A percentile compares a stretch with the other conserved stretches of the same genome.
These are phyloP conservation scores for Moringa oleifera DNA, from an alignment of 345 rosid species.

Conservation along the genomic window DNA sequence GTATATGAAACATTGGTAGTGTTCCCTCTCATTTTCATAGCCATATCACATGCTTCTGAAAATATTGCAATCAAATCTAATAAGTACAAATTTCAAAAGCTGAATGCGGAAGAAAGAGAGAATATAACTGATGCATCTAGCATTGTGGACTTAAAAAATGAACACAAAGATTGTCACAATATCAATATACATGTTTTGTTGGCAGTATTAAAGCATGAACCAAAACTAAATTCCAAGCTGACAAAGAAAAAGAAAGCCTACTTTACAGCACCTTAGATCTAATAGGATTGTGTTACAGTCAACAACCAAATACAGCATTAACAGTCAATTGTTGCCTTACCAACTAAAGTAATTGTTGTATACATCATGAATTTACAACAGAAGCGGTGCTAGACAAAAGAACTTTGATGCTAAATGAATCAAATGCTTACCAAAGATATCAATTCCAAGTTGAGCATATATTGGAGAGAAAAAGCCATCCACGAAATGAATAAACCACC, in stretches of 20 bases:
- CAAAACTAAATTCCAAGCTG: neutral
- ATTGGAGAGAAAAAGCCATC: conserved; percentile 98
- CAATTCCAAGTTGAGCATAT: conserved; percentile 85
- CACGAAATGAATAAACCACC: conserved; percentile 99
- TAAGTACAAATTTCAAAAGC: neutral
- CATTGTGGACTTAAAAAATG: neutral
- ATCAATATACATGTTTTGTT: too few species aligned
- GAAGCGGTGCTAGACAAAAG: neutral
- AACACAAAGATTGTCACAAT: neutral
- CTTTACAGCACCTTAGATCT: neutral
- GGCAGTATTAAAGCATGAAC: neutral
- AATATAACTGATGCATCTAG: neutral
- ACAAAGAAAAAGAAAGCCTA: too few species aligned
- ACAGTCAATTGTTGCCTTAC: neutral
- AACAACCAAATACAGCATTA: neutral
- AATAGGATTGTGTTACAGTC: neutral
- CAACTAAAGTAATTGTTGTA: too few species aligned
- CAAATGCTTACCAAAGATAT: conserved; percentile 71
- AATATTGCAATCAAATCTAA: too few species aligned
- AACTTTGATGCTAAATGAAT: neutral
- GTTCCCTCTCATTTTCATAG: neutral
- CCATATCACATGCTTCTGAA: too few species aligned
- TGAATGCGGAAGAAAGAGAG: neutral
- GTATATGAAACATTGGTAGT: neutral
- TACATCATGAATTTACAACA: neutral